Conservation (phyloP, 1,139 yeast species). For the Taphrina communis region DNA sequence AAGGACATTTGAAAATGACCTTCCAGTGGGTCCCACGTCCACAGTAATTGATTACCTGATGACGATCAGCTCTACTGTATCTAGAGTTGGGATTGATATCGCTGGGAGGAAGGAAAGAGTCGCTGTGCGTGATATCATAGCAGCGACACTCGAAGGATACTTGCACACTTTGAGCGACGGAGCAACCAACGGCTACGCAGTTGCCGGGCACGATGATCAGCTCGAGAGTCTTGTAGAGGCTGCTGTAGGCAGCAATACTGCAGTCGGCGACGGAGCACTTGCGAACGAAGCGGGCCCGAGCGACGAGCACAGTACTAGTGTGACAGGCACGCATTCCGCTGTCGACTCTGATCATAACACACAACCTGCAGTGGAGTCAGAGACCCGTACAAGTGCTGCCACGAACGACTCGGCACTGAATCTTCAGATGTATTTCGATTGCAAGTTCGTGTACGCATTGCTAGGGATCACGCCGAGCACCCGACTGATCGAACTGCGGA, state of each 20-base stretch:
- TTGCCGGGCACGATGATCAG: not conserved
- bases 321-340: not conserved
- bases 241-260: not conserved
- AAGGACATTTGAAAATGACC: conserved; percentile 10
- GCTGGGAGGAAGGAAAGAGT: conserved; percentile 24
- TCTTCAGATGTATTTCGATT: conserved; percentile 12
- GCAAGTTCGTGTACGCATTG: not conserved
- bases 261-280: not conserved
- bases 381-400: not conserved
- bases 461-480: not conserved
- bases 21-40: conserved; percentile 9
- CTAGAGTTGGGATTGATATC: conserved; percentile 22
- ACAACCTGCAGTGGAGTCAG: not conserved
- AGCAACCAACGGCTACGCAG: not conserved
- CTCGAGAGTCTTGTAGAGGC: not conserved
- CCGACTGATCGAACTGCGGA: not conserved
- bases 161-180: not conserved
- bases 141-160: not conserved
- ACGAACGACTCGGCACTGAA: not conserved
- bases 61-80: conserved; percentile 3
- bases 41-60: not conserved
- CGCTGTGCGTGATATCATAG: conserved; percentile 4
- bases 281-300: not conserved
- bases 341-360: not conserved
- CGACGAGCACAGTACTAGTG: not conserved